Evolutionary conservation across 2,329 filamentous ascomycete genomes (phyloP).

Genomic region (Curvularia spicifera): DNA sequence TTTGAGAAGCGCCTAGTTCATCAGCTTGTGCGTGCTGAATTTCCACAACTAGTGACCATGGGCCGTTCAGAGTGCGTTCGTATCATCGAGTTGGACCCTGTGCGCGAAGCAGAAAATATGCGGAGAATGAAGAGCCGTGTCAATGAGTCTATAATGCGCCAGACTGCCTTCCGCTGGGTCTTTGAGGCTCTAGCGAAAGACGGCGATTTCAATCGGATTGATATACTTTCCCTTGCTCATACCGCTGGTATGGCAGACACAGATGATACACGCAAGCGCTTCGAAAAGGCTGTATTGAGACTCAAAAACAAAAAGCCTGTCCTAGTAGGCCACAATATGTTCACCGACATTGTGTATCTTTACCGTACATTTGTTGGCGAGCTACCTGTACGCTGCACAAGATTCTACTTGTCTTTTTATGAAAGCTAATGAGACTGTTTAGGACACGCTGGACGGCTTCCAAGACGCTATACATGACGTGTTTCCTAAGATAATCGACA

Average conservation of each 20-base stretch:
- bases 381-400: conserved; percentile 53
- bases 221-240: conserved; percentile 47
- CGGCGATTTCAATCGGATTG: conserved; percentile 46
- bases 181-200: conserved; percentile 55
- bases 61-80: conserved; percentile 53
- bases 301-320: conserved; percentile 58
- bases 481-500: conserved; percentile 66
- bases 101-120: conserved; percentile 53
- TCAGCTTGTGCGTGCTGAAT: conserved; percentile 70
- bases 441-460: conserved; percentile 60
- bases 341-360: conserved; percentile 69
- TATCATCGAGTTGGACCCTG: conserved; percentile 51
- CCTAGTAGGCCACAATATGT: conserved; percentile 69
- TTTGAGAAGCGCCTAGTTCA: conserved; percentile 71
- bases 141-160: conserved; percentile 51
- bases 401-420: background rate
- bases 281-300: conserved; percentile 49
- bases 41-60: conserved; percentile 54
- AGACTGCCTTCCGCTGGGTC: conserved; percentile 59
- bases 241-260: conserved; percentile 47
- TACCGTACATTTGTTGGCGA: conserved; percentile 67
- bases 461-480: conserved; percentile 57
- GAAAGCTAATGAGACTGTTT: background rate
- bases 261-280: conserved; percentile 46
- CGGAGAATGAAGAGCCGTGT: conserved; percentile 47